Evolutionary conservation across 345 rosid species (phyloP), one percentile per base, ranked within the genome.

Genomic region (Euphorbia lathyris): DNA sequence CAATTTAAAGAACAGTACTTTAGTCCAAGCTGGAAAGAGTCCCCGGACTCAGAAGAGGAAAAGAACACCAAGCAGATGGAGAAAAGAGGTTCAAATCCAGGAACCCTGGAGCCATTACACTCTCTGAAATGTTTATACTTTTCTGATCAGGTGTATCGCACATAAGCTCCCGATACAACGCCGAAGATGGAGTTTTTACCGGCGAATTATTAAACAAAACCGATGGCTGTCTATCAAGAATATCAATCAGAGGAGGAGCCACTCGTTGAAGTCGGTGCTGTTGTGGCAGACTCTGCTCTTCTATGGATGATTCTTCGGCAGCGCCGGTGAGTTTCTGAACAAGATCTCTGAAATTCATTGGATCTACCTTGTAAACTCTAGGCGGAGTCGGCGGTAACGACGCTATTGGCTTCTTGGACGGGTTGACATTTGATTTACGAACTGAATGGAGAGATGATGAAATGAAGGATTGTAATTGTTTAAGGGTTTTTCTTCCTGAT

Each of bases 271-370:
- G 79, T 30, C 84, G 78, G 62, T 19, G 78, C 64, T 10, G 80
- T 56, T 74, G 19, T 72, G 34, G 71, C 20, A 9, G 52, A 4
- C 16, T 2, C n/a, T 8, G 14, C 22, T 25, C 47, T 7, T 34
- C 38, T 34, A 34, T 34, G 1, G 23, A 26, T 17, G 7, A 5
- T 0, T 80, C 78, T 0, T 80, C 78, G 1, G 86, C 71, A 55
- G 89, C 80, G 53, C 90, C 80, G 9, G 98, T 94, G 56, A 93
- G 90, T 82, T 80, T 83, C 81, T 93, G 97, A 65, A 93, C 98
- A 82, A 93, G 84, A 51, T 85, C 92, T 68, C 87, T 75, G 85
- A 93, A 93, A 77, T 93, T 81, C 4, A 80, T 63, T 43, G 96
- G 86, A 19, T 91, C 91, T 8, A 93, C 98, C 74, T 68, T 78